Evolutionary conservation across 805 yeast species (phyloP).

Genomic region (Ogataea saltuana): DNA sequence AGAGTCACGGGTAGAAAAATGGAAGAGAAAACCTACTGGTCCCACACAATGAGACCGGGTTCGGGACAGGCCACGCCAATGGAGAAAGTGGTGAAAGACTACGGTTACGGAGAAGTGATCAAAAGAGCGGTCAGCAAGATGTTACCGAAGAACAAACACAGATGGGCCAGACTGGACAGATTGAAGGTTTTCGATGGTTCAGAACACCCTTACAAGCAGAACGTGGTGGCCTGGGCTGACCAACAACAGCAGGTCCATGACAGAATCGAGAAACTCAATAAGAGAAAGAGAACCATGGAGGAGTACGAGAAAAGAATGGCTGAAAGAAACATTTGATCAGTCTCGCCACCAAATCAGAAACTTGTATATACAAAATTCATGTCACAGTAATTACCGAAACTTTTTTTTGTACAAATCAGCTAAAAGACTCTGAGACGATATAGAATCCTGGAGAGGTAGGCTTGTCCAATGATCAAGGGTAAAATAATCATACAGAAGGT

Average conservation of each 20-base stretch:
- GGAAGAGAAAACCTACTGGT: conserved; percentile 79
- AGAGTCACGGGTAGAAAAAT: conserved; percentile 85
- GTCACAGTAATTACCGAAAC: background rate
- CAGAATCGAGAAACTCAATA: conserved; percentile 41
- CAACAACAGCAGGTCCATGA: conserved; percentile 56
- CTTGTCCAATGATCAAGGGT: conserved; percentile 10
- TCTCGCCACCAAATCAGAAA: no score
- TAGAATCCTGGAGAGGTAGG: no score
- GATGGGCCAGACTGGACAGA: conserved; percentile 78
- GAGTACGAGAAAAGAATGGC: conserved; percentile 31
- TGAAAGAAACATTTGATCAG: conserved; percentile 23
- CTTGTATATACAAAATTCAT: conserved; percentile 4
- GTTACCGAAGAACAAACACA: conserved; percentile 89
- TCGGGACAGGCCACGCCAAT: conserved; percentile 79
- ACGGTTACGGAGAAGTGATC: conserved; percentile 86
- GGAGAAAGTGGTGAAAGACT: conserved; percentile 70
- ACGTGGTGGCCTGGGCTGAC: conserved; percentile 83
- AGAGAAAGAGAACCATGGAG: conserved; percentile 27
- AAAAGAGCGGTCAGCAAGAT: conserved; percentile 90
- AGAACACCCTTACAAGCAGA: conserved; percentile 81
- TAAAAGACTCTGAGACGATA: background rate
- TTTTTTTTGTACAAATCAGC: background rate
- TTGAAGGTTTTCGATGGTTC: conserved; percentile 86
- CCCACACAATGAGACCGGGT: conserved; percentile 90
- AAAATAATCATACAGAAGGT: conserved; percentile 4